Percentiles rank a stretch among this genome's conserved stretches.
These are phyloP conservation scores for Chaetomium tenue DNA, from an alignment of 495 filamentous ascomycete species.

Conservation along the genomic window DNA sequence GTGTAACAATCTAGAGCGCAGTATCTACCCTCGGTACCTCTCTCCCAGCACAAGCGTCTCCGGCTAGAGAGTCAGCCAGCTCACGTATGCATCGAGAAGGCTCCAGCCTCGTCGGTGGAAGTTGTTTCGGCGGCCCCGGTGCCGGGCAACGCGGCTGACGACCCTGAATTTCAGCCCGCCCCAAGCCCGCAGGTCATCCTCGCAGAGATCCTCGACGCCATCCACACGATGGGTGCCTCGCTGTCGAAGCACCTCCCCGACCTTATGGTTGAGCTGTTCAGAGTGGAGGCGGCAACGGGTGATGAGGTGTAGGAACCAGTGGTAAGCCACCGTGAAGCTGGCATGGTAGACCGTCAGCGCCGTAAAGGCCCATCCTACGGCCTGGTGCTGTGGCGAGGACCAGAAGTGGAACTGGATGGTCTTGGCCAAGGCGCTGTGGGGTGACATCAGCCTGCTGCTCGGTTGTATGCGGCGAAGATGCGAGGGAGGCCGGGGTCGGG, in stretches of 20 bases:
- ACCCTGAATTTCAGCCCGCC: not conserved
- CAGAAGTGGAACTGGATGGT: not conserved
- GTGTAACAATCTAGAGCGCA: not conserved
- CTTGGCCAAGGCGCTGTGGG: not conserved
- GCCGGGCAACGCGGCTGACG: not conserved
- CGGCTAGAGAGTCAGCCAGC: not conserved
- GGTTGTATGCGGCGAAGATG: too few relatives aligned
- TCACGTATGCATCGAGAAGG: not conserved
- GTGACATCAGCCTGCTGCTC: too few relatives aligned
- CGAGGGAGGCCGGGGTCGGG: too few relatives aligned
- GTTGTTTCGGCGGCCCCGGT: not conserved
- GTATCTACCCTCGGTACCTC: not conserved
- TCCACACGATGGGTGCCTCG: not conserved
- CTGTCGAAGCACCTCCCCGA: not conserved
- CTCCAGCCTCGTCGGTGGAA: not conserved
- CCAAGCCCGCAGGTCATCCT: not conserved
- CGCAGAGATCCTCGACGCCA: not conserved
- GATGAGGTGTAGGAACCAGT: not conserved
- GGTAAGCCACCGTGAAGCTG: not conserved
- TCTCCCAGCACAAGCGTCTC: not conserved
- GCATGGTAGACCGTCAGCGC: not conserved
- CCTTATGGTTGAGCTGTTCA: not conserved
- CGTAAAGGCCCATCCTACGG: not conserved
- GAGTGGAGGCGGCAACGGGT: not conserved
- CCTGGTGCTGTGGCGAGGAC: not conserved